phyloP scores from a whole-genome alignment of 1,284 basidiomycete genomes.

The Boletus hoseneyae region DNA sequence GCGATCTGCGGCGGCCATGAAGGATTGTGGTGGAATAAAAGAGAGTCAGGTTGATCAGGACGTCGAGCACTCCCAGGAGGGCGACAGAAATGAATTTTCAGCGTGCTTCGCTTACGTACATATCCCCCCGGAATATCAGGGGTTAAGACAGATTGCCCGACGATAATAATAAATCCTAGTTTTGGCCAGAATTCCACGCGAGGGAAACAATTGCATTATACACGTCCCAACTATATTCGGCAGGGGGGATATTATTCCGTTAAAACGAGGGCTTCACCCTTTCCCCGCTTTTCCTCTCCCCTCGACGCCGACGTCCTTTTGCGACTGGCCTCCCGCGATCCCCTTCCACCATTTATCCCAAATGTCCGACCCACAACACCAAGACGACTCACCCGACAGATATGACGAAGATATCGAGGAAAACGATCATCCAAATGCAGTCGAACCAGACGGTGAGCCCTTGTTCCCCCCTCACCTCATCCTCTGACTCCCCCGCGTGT shows the following conservation, averaged over 20 bases:
- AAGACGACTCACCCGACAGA: conserved; percentile 40
- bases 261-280: conserved; percentile 66
- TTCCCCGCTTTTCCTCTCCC: conserved; percentile 56
- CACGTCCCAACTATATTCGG: conserved; percentile 65
- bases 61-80: not conserved
- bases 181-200: conserved; percentile 52
- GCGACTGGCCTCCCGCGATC: conserved; percentile 26
- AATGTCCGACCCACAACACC: conserved; percentile 46
- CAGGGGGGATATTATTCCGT: conserved; percentile 56
- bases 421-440: conserved; percentile 31
- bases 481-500: conserved; percentile 6
- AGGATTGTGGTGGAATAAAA: not conserved
- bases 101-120: conserved; percentile 53
- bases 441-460: conserved; percentile 36
- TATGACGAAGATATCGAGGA: conserved; percentile 45
- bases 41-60: not conserved
- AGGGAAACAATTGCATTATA: conserved; percentile 48
- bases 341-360: conserved; percentile 20
- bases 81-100: too few relatives aligned
- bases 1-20: conserved; percentile 21
- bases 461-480: conserved; percentile 6
- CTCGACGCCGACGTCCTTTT: conserved; percentile 34
- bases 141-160: conserved; percentile 49
- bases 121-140: conserved; percentile 50
- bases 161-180: conserved; percentile 59